Evolutionary conservation across 345 rosid species (phyloP).

Genomic region (Hypericum androsaemum): DNA sequence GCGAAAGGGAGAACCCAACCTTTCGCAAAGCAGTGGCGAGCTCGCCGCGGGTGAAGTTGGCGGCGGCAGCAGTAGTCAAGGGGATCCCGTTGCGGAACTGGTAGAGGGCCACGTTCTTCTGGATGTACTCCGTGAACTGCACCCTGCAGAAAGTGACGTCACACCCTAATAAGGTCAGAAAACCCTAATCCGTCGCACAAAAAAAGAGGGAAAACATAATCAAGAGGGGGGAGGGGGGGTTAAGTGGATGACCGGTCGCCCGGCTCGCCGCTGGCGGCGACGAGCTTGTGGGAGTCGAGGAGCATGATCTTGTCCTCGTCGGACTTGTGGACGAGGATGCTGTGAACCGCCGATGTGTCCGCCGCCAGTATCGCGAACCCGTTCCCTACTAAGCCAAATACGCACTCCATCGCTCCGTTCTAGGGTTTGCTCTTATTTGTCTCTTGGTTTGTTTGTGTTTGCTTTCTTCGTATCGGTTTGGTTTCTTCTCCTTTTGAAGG

Average conservation of each 20-base stretch:
- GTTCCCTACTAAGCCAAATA: slow-evolving; percentile 80
- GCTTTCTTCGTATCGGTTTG: too few species aligned
- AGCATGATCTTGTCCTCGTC: slow-evolving; percentile 94
- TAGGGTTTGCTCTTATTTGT: too few species aligned
- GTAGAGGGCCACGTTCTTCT: slow-evolving; percentile 89
- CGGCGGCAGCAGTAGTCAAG: slow-evolving; percentile 79
- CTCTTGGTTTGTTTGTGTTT: too few species aligned
- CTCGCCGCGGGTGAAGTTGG: slow-evolving; percentile 87
- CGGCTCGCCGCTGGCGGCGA: slow-evolving; percentile 95
- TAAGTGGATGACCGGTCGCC: slow-evolving; percentile 74
- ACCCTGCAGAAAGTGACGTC: slow-evolving; percentile 31
- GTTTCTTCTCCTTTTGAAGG: too few species aligned
- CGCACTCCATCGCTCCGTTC: slow-evolving; percentile 63
- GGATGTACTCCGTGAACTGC: slow-evolving; percentile 92
- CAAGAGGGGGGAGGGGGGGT: too few species aligned
- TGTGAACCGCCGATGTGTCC: slow-evolving; percentile 88
- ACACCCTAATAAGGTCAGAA: too few species aligned
- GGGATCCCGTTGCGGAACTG: slow-evolving; percentile 93
- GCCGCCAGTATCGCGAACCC: slow-evolving; percentile 79
- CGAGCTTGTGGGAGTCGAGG: slow-evolving; percentile 91
- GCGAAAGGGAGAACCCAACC: slow-evolving; percentile 28
- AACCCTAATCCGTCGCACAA: too few species aligned
- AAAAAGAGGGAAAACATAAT: background rate
- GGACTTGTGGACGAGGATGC: slow-evolving; percentile 84
- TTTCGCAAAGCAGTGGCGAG: slow-evolving; percentile 93